Evolutionary conservation across 257 asterid species (phyloP), one percentile per base, ranked within the genome.

Genomic region (Ocimum tenuiflorum): DNA sequence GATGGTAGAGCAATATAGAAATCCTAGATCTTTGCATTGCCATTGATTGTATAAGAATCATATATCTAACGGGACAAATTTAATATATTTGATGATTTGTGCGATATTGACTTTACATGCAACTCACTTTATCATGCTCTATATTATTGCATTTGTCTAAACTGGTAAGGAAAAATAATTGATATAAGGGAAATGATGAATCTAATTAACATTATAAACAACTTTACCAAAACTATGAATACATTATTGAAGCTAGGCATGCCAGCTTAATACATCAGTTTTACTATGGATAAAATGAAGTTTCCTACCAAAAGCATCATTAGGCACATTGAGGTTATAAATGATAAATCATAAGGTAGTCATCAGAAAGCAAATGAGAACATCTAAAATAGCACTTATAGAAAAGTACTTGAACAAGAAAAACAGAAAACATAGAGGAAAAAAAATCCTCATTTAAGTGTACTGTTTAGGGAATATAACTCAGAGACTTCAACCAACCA

Each of bases 321-420:
- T 20, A 52, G 18, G 56, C 50, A 66, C 53, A 60, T 3, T 17
- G 18, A n/a, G 9, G 4, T 36, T 46, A n/a, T 15, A 51, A 65
- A 38, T 64, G 60, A 49, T n/a, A n/a, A n/a, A n/a, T n/a, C n/a
- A n/a, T 49, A 64, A 36, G 33, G 12, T 42, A 29, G 63, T 31
- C 23, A 8, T 11, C 9, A 1, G 12, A 50, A 24, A 52, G 13
- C 48, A 50, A 11, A 47, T 7, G 14, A 47, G 43, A n/a, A 48
- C 35, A 9, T 19, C 35, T 5, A 31, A 2, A 68, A 57, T n/a
- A 52, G 17, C 4, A 19, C 38, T 24, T 69, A 3, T 36, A 60
- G 20, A 49, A 59, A 42, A 54, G 39, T 3, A 35, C 2, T 2
- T 3, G 46, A 35, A 46, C 15, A 24, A 10, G 27, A 31, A 45